A percentile compares a stretch with the other conserved stretches of the same genome.
phyloP scores from a whole-genome alignment of 768 basidiomycete species.

The Neoboletus magnificus region DNA sequence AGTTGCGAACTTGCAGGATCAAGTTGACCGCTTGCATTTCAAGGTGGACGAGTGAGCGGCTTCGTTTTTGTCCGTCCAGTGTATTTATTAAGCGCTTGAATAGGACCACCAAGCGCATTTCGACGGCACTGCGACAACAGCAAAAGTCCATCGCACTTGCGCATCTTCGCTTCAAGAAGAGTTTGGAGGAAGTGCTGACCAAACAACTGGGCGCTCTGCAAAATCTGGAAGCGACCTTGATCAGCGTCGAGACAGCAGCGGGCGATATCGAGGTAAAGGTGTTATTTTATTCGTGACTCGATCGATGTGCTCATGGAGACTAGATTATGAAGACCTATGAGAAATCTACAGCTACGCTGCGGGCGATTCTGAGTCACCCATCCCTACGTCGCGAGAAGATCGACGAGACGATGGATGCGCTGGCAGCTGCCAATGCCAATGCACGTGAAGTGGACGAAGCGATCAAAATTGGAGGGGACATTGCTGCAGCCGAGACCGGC shows the following conservation, averaged over 20 bases:
- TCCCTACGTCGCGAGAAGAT: conserved; percentile 74
- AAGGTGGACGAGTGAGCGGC: conserved; percentile 68
- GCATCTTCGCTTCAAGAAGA: conserved; percentile 78
- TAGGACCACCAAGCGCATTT: conserved; percentile 68
- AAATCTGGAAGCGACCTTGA: conserved; percentile 71
- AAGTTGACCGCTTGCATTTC: conserved; percentile 63
- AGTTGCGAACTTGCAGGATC: conserved; percentile 60
- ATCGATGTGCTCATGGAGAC: background rate
- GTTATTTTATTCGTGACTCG: background rate
- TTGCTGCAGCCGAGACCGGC: conserved; percentile 46
- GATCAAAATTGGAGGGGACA: conserved; percentile 63
- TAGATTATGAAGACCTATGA: conserved; percentile 88
- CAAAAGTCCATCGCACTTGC: conserved; percentile 73
- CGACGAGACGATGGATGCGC: conserved; percentile 82
- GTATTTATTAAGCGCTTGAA: background rate
- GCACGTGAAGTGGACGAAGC: conserved; percentile 81
- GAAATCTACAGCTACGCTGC: conserved; percentile 75
- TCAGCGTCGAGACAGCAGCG: conserved; percentile 85
- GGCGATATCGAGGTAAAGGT: conserved; percentile 76
- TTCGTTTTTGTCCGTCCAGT: background rate
- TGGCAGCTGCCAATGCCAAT: conserved; percentile 79
- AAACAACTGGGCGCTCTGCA: conserved; percentile 74
- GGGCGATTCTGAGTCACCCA: conserved; percentile 74
- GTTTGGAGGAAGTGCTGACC: conserved; percentile 68
- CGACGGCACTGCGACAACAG: conserved; percentile 60